Conservation (phyloP, 2,329 filamentous ascomycete species). For the Gyromitra esculenta region DNA sequence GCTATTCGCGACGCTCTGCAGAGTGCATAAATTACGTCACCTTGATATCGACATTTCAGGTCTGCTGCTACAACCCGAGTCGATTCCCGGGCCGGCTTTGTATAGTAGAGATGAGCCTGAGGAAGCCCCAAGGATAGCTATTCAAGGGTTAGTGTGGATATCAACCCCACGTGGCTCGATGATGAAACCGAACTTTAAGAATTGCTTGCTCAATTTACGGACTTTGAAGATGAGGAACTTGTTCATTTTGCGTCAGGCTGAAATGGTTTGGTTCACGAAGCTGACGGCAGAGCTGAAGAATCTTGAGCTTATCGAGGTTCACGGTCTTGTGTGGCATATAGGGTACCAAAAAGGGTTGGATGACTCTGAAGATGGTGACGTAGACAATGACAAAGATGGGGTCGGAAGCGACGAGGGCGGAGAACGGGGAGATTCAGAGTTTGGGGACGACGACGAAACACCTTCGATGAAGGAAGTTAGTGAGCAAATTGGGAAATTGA, state of each 20-base stretch:
- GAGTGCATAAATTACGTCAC: constrained; percentile 32
- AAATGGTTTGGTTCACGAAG: constrained; percentile 48
- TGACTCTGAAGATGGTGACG: neutral
- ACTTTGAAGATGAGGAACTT: constrained; percentile 39
- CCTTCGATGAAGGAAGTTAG: constrained; percentile 34
- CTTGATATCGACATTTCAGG: constrained; percentile 42
- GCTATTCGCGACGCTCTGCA: constrained; percentile 29
- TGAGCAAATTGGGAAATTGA: constrained; percentile 27
- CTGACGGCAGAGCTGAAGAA: constrained; percentile 42
- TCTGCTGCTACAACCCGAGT: constrained; percentile 41
- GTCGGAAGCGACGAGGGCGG: neutral
- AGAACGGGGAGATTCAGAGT: constrained; percentile 28
- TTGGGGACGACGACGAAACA: constrained; percentile 17
- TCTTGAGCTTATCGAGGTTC: constrained; percentile 37
- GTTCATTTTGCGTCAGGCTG: constrained; percentile 40
- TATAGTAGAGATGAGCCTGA: constrained; percentile 6
- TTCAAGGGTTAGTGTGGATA: constrained; percentile 44
- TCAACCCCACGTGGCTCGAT: constrained; percentile 21
- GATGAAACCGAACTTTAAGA: constrained; percentile 24
- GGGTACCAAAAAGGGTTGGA: constrained; percentile 16
- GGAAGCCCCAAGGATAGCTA: constrained; percentile 18
- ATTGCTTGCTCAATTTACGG: constrained; percentile 31
- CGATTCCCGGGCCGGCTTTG: constrained; percentile 4
- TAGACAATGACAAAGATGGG: neutral
- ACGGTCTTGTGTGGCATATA: constrained; percentile 44